Evolutionary conservation across 2,329 filamentous ascomycete genomes (phyloP).

Genomic region (Penicillium sp.): DNA sequence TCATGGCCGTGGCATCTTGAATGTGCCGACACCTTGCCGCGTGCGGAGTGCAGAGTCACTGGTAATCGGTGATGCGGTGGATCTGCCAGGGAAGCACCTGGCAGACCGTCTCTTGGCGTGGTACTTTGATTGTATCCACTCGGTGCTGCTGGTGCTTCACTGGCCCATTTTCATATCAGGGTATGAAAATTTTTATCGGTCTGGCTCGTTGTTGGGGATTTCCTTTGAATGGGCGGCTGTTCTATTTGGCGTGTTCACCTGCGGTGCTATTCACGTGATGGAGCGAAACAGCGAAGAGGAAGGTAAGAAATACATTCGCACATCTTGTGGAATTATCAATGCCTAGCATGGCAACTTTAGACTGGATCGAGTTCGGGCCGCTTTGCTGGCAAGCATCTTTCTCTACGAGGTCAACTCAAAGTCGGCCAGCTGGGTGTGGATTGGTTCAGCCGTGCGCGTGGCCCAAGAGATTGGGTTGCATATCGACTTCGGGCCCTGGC

Average conservation of each 20-base stretch:
- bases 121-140: constrained; percentile 77
- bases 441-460: constrained; percentile 75
- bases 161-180: constrained; percentile 80
- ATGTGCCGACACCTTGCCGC: constrained; percentile 70
- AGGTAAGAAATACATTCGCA: constrained; percentile 69
- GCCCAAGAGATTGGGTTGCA: constrained; percentile 85
- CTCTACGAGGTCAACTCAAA: constrained; percentile 84
- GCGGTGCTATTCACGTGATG: constrained; percentile 73
- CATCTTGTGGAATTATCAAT: constrained; percentile 69
- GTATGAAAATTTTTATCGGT: constrained; percentile 75
- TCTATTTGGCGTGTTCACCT: constrained; percentile 80
- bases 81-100: constrained; percentile 69
- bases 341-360: constrained; percentile 78
- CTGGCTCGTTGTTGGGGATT: constrained; percentile 61
- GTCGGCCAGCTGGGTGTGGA: constrained; percentile 82
- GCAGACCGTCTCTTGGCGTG: constrained; percentile 73
- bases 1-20: constrained; percentile 77
- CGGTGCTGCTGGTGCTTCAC: constrained; percentile 81
- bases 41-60: constrained; percentile 52
- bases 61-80: constrained; percentile 59
- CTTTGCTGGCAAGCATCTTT: constrained; percentile 75
- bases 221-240: constrained; percentile 74
- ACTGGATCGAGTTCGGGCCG: constrained; percentile 72
- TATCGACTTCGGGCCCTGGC: constrained; percentile 70
- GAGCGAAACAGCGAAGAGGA: constrained; percentile 59